These are phyloP conservation scores for Geranium brycei DNA, from an alignment of 345 rosid species.

Conservation along the genomic window DNA sequence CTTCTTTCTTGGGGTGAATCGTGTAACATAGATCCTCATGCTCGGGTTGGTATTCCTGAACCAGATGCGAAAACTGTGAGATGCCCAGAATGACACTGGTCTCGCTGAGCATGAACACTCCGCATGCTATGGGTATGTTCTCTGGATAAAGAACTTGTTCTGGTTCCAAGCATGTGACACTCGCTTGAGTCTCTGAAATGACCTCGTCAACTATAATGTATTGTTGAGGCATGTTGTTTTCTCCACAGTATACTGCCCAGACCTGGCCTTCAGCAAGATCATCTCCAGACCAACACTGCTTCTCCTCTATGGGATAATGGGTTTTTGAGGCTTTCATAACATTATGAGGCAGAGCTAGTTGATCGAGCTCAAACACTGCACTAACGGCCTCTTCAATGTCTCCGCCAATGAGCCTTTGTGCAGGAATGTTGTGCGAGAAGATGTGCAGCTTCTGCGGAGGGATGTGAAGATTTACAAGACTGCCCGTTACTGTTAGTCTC, in stretches of 20 bases:
- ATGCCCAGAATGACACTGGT: neutral
- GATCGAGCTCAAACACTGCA: slow-evolving; percentile 6
- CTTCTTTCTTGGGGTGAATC: slow-evolving; percentile 6
- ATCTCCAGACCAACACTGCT: too few relatives aligned
- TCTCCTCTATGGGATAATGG: too few relatives aligned
- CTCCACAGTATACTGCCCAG: slow-evolving; percentile 6
- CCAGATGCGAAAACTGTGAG: neutral
- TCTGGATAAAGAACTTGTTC: neutral
- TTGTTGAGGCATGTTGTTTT: slow-evolving; percentile 3
- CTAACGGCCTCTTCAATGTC: neutral
- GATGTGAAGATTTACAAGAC: neutral
- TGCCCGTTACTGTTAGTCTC: slow-evolving; percentile 2
- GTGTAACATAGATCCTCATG: neutral
- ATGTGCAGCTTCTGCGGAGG: slow-evolving; percentile 9
- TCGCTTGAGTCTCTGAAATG: slow-evolving; percentile 1
- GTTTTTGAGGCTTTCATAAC: neutral
- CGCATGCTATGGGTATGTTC: slow-evolving; percentile 4
- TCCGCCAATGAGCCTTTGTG: slow-evolving; percentile 5
- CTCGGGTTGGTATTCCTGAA: neutral
- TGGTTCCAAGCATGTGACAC: slow-evolving; percentile 8
- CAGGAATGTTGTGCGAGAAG: slow-evolving; percentile 8
- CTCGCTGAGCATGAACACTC: slow-evolving; percentile 4
- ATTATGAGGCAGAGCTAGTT: slow-evolving; percentile 3
- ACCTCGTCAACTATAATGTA: slow-evolving; percentile 1
- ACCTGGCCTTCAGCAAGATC: neutral